phyloP scores from a whole-genome alignment of 495 filamentous ascomycete species.

The Daldinia childiae region DNA sequence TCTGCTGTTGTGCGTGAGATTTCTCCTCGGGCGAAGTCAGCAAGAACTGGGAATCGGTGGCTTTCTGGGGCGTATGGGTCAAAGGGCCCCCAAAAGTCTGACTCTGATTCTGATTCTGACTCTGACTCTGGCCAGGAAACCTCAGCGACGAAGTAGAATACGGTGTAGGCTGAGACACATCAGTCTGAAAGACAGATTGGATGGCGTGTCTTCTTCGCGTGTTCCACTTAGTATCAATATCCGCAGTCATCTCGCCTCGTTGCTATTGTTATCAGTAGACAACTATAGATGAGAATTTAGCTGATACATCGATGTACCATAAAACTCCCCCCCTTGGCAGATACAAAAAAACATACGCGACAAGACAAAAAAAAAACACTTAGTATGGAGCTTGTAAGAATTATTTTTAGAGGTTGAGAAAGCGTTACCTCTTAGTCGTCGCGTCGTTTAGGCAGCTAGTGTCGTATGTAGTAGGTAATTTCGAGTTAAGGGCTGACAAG shows the following conservation, averaged over 20 bases:
- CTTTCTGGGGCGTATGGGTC: conserved; percentile 28
- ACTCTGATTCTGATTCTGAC: conserved; percentile 42
- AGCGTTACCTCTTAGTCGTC: not conserved
- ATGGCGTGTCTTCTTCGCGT: conserved; percentile 56
- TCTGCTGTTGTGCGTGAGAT: conserved; percentile 59
- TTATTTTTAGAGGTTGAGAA: conserved; percentile 35
- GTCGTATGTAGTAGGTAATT: conserved; percentile 14
- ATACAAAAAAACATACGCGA: not conserved
- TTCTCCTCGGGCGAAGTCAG: conserved; percentile 37
- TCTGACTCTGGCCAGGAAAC: conserved; percentile 50
- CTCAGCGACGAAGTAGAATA: conserved; percentile 49
- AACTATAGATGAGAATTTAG: conserved; percentile 18
- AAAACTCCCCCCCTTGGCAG: conserved; percentile 13
- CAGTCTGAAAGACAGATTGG: conserved; percentile 62
- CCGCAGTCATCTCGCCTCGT: conserved; percentile 25
- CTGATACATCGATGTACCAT: conserved; percentile 19
- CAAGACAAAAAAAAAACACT: conserved; percentile 1
- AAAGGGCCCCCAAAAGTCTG: conserved; percentile 53
- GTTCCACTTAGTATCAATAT: conserved; percentile 51
- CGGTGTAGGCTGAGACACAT: conserved; percentile 57
- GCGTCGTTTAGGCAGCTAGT: conserved; percentile 31
- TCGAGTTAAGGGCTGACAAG: conserved; percentile 23
- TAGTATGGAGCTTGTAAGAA: conserved; percentile 27
- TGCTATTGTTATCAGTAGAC: conserved; percentile 25
- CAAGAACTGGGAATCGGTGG: conserved; percentile 24